Conservation (phyloP, 306 rosid genomes). For the Clitoria ternatea region DNA sequence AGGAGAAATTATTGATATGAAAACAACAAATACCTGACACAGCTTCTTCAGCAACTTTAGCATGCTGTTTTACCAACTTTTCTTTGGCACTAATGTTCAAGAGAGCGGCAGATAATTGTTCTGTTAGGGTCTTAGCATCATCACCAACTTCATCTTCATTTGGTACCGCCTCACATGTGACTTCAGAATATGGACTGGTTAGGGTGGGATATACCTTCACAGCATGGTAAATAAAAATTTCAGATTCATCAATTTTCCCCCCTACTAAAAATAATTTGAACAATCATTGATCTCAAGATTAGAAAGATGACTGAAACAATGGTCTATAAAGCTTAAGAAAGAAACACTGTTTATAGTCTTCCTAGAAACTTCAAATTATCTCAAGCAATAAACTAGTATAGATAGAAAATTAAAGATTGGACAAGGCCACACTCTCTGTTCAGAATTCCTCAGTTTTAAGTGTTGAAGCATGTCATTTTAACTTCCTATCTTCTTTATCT, state of each 20-base stretch:
- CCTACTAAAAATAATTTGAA: slow-evolving; percentile 10
- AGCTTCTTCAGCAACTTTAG: slow-evolving; percentile 83
- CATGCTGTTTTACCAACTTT: slow-evolving; percentile 65
- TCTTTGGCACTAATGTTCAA: slow-evolving; percentile 51
- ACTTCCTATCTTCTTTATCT: background rate
- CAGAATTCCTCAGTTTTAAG: slow-evolving; percentile 7
- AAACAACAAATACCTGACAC: slow-evolving; percentile 54
- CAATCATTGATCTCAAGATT: slow-evolving; percentile 7
- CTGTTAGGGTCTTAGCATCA: slow-evolving; percentile 39
- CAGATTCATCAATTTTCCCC: slow-evolving; percentile 2
- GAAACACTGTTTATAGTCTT: background rate
- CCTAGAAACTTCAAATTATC: background rate
- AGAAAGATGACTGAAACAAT: background rate
- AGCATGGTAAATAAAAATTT: slow-evolving; percentile 17
- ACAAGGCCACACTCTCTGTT: background rate
- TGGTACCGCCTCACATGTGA: slow-evolving; percentile 41
- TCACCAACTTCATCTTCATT: slow-evolving; percentile 36
- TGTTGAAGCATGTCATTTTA: background rate
- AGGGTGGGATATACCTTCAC: slow-evolving; percentile 46
- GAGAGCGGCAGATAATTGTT: slow-evolving; percentile 56
- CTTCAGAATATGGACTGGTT: slow-evolving; percentile 45
- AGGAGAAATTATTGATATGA: background rate
- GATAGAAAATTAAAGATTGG: background rate
- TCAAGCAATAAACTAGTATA: background rate
- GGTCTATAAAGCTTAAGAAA: background rate